Conservation (phyloP, 2,329 filamentous ascomycete species). For the Aspergillus neotritici region DNA sequence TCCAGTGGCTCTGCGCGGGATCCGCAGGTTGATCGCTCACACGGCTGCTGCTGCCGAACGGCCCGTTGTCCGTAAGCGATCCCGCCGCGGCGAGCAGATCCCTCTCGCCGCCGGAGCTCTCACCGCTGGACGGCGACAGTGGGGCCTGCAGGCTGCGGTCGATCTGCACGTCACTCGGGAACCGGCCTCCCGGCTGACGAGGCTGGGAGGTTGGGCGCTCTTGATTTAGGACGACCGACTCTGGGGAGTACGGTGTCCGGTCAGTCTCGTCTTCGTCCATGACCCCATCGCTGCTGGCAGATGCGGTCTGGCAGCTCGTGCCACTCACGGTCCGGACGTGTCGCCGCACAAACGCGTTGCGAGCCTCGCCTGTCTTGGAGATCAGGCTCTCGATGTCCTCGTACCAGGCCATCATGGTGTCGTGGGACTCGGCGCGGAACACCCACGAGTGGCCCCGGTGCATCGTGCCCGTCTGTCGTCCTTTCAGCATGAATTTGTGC, state of each 20-base stretch:
- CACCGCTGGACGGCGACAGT: slow-evolving; percentile 73
- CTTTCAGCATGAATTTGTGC: slow-evolving; percentile 97
- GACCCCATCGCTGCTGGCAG: slow-evolving; percentile 67
- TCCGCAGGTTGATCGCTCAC: not conserved
- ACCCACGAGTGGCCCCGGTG: slow-evolving; percentile 72
- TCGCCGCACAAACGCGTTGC: slow-evolving; percentile 76
- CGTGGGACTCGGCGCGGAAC: slow-evolving; percentile 64
- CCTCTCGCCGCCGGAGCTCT: slow-evolving; percentile 65
- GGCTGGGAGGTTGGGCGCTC: slow-evolving; percentile 36
- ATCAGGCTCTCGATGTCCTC: slow-evolving; percentile 87
- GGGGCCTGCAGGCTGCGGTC: slow-evolving; percentile 77
- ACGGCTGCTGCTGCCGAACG: slow-evolving; percentile 32
- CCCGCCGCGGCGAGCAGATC: slow-evolving; percentile 57
- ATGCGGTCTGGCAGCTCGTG: slow-evolving; percentile 51
- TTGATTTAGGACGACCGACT: slow-evolving; percentile 37
- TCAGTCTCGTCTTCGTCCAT: slow-evolving; percentile 71
- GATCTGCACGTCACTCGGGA: slow-evolving; percentile 88
- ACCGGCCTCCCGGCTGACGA: slow-evolving; percentile 87
- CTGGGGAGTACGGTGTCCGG: slow-evolving; percentile 59
- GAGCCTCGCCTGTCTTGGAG: slow-evolving; percentile 81
- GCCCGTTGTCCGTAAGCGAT: slow-evolving; percentile 47
- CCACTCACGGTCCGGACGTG: slow-evolving; percentile 75
- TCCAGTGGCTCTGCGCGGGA: slow-evolving; percentile 23
- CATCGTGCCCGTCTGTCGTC: slow-evolving; percentile 85
- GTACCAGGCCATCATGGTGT: slow-evolving; percentile 97